These are phyloP conservation scores for Geranomyces variabilis DNA, from an alignment of 192 early-diverging fungal genomes.

Conservation along the genomic window DNA sequence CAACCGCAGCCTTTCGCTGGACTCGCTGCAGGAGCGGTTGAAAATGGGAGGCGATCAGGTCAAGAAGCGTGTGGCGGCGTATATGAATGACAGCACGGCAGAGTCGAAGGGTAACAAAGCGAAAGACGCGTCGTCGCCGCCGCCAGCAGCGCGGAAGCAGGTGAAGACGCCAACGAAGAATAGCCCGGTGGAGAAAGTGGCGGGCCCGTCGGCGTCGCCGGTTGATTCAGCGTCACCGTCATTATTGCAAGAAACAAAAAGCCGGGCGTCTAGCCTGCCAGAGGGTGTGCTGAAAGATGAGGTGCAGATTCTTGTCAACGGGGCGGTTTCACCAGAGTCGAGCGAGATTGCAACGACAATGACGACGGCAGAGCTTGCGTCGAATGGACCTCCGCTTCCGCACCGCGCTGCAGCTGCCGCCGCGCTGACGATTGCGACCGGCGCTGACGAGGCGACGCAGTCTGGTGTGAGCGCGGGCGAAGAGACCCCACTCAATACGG, in stretches of 20 bases:
- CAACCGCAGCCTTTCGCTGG: conserved; percentile 7
- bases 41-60: conserved; percentile 12
- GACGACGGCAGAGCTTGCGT: too few species aligned
- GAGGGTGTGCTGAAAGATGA: not conserved
- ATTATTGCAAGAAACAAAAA: not conserved
- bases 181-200: not conserved
- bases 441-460: too few species aligned
- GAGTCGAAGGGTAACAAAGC: not conserved
- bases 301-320: not conserved
- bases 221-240: too few species aligned
- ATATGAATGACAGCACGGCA: conserved; percentile 3
- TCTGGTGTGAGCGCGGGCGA: too few species aligned
- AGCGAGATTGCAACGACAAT: too few species aligned
- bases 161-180: not conserved
- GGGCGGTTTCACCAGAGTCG: not conserved
- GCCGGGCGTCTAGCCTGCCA: not conserved
- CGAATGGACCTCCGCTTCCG: too few species aligned
- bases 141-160: too few species aligned
- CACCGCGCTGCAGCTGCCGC: too few species aligned
- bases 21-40: conserved; percentile 8
- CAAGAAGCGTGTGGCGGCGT: conserved; percentile 2
- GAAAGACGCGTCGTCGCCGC: not conserved
- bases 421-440: too few species aligned
- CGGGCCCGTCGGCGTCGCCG: not conserved
- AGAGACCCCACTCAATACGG: too few species aligned